Evolutionary conservation across 2,329 filamentous ascomycete genomes (phyloP).

Genomic region (Verticillium klebahnii): DNA sequence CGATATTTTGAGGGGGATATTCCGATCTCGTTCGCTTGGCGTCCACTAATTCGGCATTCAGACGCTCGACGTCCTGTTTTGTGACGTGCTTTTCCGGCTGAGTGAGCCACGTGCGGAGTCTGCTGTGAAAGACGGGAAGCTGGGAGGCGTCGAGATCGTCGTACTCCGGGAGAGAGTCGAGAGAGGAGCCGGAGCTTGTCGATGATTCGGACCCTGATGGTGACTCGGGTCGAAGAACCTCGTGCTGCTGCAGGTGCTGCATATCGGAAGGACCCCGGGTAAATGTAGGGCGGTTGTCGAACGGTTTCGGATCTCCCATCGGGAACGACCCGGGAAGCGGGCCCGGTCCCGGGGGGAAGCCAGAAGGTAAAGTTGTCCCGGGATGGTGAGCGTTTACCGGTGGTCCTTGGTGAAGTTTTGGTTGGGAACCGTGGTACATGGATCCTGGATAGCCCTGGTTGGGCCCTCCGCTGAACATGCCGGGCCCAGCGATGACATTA

Average conservation of each 20-base stretch:
- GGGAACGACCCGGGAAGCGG: neutral
- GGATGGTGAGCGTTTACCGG: neutral
- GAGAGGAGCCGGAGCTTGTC: conserved; percentile 24
- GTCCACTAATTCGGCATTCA: conserved; percentile 34
- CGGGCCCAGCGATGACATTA: conserved; percentile 6
- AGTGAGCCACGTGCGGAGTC: conserved; percentile 43
- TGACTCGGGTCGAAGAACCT: conserved; percentile 21
- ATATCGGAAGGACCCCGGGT: neutral
- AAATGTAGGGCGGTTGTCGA: neutral
- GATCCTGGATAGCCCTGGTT: neutral
- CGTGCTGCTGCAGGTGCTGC: neutral
- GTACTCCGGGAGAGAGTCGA: conserved; percentile 51
- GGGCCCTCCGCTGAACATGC: conserved; percentile 2
- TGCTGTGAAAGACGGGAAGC: conserved; percentile 38
- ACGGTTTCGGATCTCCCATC: neutral
- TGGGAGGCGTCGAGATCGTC: conserved; percentile 45
- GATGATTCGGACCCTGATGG: conserved; percentile 26
- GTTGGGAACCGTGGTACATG: neutral
- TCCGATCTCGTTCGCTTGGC: neutral
- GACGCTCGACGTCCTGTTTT: conserved; percentile 34
- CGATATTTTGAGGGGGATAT: conserved; percentile 13
- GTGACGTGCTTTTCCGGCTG: conserved; percentile 46
- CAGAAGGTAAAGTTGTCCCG: neutral
- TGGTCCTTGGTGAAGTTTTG: neutral
- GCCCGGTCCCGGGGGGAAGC: neutral